phyloP scores from a whole-genome alignment of 1,284 basidiomycete species.

The Ceratobasidium sp. region DNA sequence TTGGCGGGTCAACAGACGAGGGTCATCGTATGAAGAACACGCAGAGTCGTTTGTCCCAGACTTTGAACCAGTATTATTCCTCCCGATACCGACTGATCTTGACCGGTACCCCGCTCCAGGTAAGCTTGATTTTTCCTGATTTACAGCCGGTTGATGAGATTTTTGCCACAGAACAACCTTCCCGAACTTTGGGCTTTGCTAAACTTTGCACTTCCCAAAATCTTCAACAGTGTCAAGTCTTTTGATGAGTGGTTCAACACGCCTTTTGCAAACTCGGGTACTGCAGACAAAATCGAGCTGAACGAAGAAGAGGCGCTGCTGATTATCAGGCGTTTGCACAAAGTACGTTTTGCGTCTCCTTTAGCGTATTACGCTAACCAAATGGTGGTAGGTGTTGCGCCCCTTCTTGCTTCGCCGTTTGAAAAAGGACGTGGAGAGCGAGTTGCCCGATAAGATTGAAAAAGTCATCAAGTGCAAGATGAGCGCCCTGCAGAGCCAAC shows the following conservation, averaged over 20 bases:
- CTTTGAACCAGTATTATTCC: constrained; percentile 91
- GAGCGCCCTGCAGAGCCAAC: constrained; percentile 91
- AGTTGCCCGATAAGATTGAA: constrained; percentile 98
- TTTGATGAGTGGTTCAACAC: constrained; percentile 99
- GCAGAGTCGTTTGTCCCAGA: constrained; percentile 92
- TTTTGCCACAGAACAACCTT: constrained; percentile 95
- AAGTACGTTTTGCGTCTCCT: constrained; percentile 94
- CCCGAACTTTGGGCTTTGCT: constrained; percentile 98
- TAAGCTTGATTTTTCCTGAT: background rate
- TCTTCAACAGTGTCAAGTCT: constrained; percentile 99
- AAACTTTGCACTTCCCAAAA: constrained; percentile 97
- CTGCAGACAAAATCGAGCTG: constrained; percentile 96
- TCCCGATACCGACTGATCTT: constrained; percentile 95
- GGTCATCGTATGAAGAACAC: constrained; percentile 99
- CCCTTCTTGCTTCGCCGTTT: constrained; percentile 95
- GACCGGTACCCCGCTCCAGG: constrained; percentile 95
- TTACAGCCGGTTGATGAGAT: too few species aligned
- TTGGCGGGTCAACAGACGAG: constrained; percentile 78
- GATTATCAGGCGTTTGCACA: constrained; percentile 97
- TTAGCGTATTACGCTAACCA: constrained; percentile 97
- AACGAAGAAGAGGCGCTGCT: constrained; percentile 99
- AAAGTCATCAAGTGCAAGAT: constrained; percentile 99
- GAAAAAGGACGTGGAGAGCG: constrained; percentile 99
- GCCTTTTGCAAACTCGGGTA: constrained; percentile 97
- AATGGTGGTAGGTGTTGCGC: constrained; percentile 87